Conservation (phyloP, 371 early-diverging fungal species). For the Mortierella sp. region DNA sequence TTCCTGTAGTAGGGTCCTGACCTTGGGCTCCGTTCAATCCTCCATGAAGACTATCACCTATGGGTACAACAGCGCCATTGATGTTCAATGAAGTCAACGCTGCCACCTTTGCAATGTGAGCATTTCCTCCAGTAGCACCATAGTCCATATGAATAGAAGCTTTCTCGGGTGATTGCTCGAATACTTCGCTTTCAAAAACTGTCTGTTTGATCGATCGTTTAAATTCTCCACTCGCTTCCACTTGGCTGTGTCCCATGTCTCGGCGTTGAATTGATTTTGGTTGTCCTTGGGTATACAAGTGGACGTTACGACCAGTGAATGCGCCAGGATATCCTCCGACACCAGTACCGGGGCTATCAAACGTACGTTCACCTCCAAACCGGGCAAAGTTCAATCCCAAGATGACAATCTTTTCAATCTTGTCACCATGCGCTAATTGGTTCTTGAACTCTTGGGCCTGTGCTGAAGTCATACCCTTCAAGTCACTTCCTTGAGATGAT, state of each 20-base stretch:
- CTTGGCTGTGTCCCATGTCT: no score
- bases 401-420: slow-evolving; percentile 31
- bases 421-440: slow-evolving; percentile 18
- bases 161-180: background rate
- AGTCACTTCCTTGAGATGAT: background rate
- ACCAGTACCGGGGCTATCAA: background rate
- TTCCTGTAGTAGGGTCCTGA: slow-evolving; percentile 24
- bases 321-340: background rate
- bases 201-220: background rate
- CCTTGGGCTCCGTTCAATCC: slow-evolving; percentile 21
- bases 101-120: background rate
- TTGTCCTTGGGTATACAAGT: background rate
- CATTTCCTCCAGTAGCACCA: background rate
- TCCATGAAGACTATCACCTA: slow-evolving; percentile 19
- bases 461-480: slow-evolving; percentile 1
- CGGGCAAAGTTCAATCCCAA: slow-evolving; percentile 41
- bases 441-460: slow-evolving; percentile 8
- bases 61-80: slow-evolving; percentile 24
- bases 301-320: background rate
- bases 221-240: background rate
- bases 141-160: background rate
- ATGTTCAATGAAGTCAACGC: slow-evolving; percentile 26
- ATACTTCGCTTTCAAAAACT: background rate
- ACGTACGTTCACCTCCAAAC: slow-evolving; percentile 16
- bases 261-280: background rate